A percentile compares a stretch with the other conserved stretches of the same genome.
Evolutionary conservation across 441 rosid genomes (phyloP).

Genomic region (Viola pubescens): DNA sequence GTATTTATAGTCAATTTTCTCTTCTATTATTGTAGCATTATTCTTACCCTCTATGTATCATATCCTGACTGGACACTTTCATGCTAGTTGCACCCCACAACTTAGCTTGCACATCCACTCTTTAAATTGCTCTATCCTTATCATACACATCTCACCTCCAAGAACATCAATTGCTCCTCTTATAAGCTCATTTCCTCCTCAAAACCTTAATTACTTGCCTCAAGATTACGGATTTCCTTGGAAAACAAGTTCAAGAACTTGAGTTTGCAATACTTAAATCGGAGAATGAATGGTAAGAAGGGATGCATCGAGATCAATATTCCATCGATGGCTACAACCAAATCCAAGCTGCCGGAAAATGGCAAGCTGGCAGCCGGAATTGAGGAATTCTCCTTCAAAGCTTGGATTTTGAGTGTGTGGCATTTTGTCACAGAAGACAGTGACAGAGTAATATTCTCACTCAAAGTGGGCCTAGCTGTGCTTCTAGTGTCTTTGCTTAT

Average conservation of each 20-base stretch:
- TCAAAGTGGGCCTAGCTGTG: constrained; percentile 64
- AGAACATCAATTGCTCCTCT: constrained; percentile 1
- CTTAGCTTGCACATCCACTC: constrained; percentile 17
- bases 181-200: constrained; percentile 1
- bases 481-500: constrained; percentile 56
- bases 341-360: constrained; percentile 18
- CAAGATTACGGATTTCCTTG: constrained; percentile 8
- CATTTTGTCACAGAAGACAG: constrained; percentile 47
- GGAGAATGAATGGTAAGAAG: constrained; percentile 60
- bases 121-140: constrained; percentile 20
- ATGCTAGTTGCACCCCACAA: constrained; percentile 32
- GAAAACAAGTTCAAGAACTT: too few species aligned
- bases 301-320: constrained; percentile 35
- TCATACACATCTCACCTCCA: constrained; percentile 12
- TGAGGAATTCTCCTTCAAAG: constrained; percentile 24
- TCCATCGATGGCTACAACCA: constrained; percentile 21
- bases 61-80: constrained; percentile 33
- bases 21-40: constrained; percentile 39
- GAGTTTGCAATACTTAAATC: constrained; percentile 5
- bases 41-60: constrained; percentile 22
- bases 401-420: constrained; percentile 40
- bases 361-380: constrained; percentile 13
- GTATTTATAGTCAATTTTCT: constrained; percentile 24
- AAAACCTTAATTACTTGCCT: background rate
- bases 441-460: constrained; percentile 41